phyloP scores from a whole-genome alignment of 345 rosid species.

The Combretum micranthum region DNA sequence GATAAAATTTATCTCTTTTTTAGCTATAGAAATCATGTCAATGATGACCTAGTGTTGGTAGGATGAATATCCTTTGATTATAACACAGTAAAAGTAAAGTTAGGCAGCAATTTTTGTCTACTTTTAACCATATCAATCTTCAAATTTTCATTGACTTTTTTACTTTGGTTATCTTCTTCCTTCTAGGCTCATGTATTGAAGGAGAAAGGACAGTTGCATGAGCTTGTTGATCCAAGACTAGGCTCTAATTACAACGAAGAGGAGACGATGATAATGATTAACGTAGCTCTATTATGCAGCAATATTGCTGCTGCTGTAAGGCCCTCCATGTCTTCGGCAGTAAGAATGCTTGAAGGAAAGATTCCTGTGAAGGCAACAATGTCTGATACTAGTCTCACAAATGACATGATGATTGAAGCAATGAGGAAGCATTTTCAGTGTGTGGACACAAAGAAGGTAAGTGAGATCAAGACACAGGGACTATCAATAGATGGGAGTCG shows the following conservation, averaged over 20 bases:
- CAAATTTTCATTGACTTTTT: no score
- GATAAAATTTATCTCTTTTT: no score
- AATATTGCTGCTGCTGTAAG: slow-evolving; percentile 17
- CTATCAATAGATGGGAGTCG: no score
- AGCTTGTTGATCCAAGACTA: slow-evolving; percentile 23
- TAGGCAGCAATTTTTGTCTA: not conserved
- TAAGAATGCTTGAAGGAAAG: slow-evolving; percentile 27
- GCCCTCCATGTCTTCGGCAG: slow-evolving; percentile 27
- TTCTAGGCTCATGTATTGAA: slow-evolving; percentile 25
- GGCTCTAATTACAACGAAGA: slow-evolving; percentile 11
- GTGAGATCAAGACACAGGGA: no score
- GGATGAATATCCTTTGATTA: no score
- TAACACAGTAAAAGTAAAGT: not conserved
- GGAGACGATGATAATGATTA: slow-evolving; percentile 15
- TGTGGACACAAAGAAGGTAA: no score
- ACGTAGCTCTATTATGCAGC: slow-evolving; percentile 23
- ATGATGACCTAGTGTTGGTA: no score
- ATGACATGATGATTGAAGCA: slow-evolving; percentile 6
- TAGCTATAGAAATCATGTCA: no score
- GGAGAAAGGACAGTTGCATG: slow-evolving; percentile 20
- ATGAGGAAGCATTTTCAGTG: slow-evolving; percentile 14
- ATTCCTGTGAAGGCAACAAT: slow-evolving; percentile 7
- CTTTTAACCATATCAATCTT: no score
- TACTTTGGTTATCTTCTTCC: no score
- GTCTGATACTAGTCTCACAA: not conserved